phyloP scores from a whole-genome alignment of 2,329 filamentous ascomycete genomes.

The Fusarium mangiferae region DNA sequence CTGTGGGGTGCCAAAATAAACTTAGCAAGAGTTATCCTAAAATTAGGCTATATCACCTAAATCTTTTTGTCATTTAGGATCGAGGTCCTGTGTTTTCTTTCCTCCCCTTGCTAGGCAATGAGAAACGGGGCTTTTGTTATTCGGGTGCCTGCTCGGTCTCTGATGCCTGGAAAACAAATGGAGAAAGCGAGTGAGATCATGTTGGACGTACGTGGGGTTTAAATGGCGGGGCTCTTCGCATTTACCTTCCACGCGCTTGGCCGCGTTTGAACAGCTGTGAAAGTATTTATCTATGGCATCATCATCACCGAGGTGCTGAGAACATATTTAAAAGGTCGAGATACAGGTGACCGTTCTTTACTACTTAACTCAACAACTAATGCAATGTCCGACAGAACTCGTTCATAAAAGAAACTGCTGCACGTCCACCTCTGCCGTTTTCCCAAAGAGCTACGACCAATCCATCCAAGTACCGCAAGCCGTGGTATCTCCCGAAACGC shows the following conservation, averaged over 20 bases:
- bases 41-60: too few relatives aligned
- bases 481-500: constrained; percentile 55
- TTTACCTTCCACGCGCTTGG: constrained; percentile 6
- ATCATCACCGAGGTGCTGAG: neutral
- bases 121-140: neutral
- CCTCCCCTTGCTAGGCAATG: neutral
- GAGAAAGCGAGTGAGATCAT: constrained; percentile 46
- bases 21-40: too few relatives aligned
- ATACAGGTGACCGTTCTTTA: constrained; percentile 9
- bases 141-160: constrained; percentile 36
- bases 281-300: neutral
- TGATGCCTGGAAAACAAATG: constrained; percentile 25
- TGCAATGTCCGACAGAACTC: constrained; percentile 24
- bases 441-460: constrained; percentile 36
- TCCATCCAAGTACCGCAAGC: constrained; percentile 43
- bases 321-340: neutral
- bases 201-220: constrained; percentile 39
- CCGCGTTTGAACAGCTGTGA: neutral
- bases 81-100: too few relatives aligned
- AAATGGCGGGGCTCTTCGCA: constrained; percentile 40
- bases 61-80: too few relatives aligned
- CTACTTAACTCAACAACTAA: constrained; percentile 22
- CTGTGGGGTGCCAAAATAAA: too few relatives aligned
- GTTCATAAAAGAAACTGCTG: constrained; percentile 29
- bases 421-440: constrained; percentile 33